Base-by-base conservation (phyloP, 768 basidiomycete species). In the Leccinum uliginosum region DNA sequence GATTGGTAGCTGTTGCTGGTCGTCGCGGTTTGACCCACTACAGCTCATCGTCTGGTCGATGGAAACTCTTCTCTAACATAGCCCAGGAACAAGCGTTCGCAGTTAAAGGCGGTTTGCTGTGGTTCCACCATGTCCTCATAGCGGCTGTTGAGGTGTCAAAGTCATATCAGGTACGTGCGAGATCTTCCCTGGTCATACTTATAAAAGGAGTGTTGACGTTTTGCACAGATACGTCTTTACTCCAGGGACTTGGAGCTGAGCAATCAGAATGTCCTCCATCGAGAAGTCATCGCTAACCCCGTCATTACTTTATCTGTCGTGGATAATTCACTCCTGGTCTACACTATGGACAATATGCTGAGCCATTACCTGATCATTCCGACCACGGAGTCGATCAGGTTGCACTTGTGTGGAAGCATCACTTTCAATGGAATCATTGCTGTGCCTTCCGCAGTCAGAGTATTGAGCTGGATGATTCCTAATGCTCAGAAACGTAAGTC, bases 381-480 rank as follows among this genome's bases (percentile, higher is more conserved):
- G 5, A 91, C 90, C 0, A 73, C 82, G 9, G 88, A 92, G 51
- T 82, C 85, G 6, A 93, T 97, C 70, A 87, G 85, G 69, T 76
- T 98, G 40, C 88, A 93, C 62, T 72, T 91, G 4, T 98, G 97
- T 71, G 96, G 96, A 8, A 97, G 91, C 64, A 99, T 98, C 67
- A 89, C 86, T 17, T 98, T 99, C 67, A 81, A 82, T 53, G 96
- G 95, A 5, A 89, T 98, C 51, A 91, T 98, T 49, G 82, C 85
- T 12, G 81, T 83, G 8, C 94, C 97, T 6, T 83, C 78, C 32
- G 82, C 91, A 12, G 95, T 99, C 2, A 78, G 94, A 58, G 89
- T 89, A 62, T 74, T 98, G 67, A 97, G 95, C 71, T 99, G 97
- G 97, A 89, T 98, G 85, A 90, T 99, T 55, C 96, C 97, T 0